Conservation (phyloP, 352 stramenopile genomes). For the Phytophthora litchii region DNA sequence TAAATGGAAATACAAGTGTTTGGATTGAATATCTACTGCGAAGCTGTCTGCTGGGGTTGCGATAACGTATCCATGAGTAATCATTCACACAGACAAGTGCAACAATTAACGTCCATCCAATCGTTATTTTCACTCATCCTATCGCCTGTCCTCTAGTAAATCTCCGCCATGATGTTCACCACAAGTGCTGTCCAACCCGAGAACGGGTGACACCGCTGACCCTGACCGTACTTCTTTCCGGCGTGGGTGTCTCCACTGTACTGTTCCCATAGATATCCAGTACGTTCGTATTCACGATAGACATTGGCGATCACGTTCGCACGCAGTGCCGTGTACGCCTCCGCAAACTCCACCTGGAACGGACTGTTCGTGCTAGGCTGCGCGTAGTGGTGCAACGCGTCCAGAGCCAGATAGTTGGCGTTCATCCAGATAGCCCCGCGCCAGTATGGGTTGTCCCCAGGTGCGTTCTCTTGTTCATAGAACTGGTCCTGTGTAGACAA, state of each 20-base stretch:
- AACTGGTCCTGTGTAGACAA: slow-evolving; percentile 86
- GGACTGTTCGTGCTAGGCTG: slow-evolving; percentile 43
- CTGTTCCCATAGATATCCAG: slow-evolving; percentile 94
- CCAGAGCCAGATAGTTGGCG: slow-evolving; percentile 92
- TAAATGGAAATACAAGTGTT: neutral
- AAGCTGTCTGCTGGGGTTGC: too few relatives aligned
- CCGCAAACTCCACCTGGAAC: slow-evolving; percentile 47
- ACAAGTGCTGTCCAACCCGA: slow-evolving; percentile 94
- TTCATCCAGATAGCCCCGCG: slow-evolving; percentile 95
- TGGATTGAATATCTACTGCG: too few relatives aligned
- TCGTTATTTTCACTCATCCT: neutral
- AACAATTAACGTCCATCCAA: neutral
- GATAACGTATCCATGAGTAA: too few relatives aligned
- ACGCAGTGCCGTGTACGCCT: slow-evolving; percentile 59
- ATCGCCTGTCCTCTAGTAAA: slow-evolving; percentile 60
- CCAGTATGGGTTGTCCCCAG: slow-evolving; percentile 94
- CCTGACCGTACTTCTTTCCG: slow-evolving; percentile 63
- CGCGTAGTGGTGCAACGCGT: slow-evolving; percentile 83
- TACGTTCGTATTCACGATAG: slow-evolving; percentile 82
- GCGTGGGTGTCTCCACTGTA: slow-evolving; percentile 84
- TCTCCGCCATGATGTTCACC: slow-evolving; percentile 93
- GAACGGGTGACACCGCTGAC: slow-evolving; percentile 92
- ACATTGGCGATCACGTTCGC: slow-evolving; percentile 70
- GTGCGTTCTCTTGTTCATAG: slow-evolving; percentile 90
- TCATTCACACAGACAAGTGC: neutral